Conservation (phyloP, 2,329 filamentous ascomycete species). For the Daldinia eschscholtzii region DNA sequence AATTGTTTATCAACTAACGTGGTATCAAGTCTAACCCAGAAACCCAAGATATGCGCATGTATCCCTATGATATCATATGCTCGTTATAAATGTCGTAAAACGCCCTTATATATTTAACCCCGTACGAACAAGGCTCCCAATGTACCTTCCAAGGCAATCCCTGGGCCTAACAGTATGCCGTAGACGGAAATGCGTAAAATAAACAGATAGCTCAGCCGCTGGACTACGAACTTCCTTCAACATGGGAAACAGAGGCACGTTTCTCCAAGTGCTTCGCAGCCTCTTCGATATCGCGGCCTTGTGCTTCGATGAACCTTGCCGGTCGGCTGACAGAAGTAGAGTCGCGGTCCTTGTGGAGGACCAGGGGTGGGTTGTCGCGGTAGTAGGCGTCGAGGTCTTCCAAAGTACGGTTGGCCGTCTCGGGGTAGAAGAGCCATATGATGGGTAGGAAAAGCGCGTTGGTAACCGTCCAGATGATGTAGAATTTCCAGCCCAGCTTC, state of each 20-base stretch:
- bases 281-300: slow-evolving; percentile 45
- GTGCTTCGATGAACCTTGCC: slow-evolving; percentile 37
- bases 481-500: slow-evolving; percentile 63
- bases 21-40: slow-evolving; percentile 36
- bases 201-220: slow-evolving; percentile 17
- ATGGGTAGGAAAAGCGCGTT: slow-evolving; percentile 59
- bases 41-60: neutral
- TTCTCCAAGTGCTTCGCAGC: slow-evolving; percentile 35
- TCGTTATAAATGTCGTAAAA: slow-evolving; percentile 11
- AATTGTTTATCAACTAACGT: slow-evolving; percentile 15
- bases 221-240: slow-evolving; percentile 30
- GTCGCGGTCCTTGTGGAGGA: slow-evolving; percentile 46
- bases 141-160: neutral
- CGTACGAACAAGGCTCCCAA: neutral
- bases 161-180: neutral
- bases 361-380: slow-evolving; percentile 46
- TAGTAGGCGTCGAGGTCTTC: slow-evolving; percentile 48
- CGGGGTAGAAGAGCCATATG: slow-evolving; percentile 61
- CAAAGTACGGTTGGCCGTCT: slow-evolving; percentile 53
- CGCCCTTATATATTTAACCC: neutral
- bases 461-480: slow-evolving; percentile 63
- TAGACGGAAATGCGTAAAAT: neutral
- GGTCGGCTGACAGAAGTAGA: slow-evolving; percentile 42
- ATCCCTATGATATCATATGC: neutral
- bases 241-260: slow-evolving; percentile 35